Evolutionary conservation across 2,329 filamentous ascomycete species (phyloP).

Genomic region (Alternaria gansuensis): DNA sequence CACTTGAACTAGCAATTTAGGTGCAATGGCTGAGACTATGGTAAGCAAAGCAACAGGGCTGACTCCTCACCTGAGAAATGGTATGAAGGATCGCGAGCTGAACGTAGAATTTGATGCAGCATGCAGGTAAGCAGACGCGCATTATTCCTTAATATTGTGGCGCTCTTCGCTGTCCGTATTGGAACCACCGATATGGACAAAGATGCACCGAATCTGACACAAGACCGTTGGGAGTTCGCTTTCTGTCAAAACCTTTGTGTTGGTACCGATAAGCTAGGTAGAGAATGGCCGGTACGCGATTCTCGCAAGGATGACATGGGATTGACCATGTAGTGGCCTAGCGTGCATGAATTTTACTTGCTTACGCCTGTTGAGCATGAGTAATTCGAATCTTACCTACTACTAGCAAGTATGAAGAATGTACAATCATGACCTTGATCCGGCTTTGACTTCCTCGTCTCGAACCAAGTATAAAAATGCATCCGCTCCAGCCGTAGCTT

Average conservation of each 20-base stretch:
- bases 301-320: slow-evolving; percentile 3
- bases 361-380: neutral
- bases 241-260: slow-evolving; percentile 17
- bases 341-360: neutral
- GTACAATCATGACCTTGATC: neutral
- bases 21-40: slow-evolving; percentile 7
- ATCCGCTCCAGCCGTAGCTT: neutral
- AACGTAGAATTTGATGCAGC: slow-evolving; percentile 11
- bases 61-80: slow-evolving; percentile 8
- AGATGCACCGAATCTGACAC: slow-evolving; percentile 18
- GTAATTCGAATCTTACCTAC: neutral
- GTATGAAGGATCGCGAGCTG: slow-evolving; percentile 13
- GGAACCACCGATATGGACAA: slow-evolving; percentile 11
- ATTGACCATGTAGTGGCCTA: neutral
- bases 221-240: slow-evolving; percentile 18
- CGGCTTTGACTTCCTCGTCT: neutral
- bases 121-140: slow-evolving; percentile 30
- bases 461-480: neutral
- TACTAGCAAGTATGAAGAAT: neutral
- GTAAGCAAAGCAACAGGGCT: slow-evolving; percentile 16
- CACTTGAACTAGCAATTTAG: neutral
- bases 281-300: neutral
- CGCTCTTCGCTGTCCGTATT: slow-evolving; percentile 25
- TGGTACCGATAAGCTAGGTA: slow-evolving; percentile 1
- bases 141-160: slow-evolving; percentile 38